phyloP scores from a whole-genome alignment of 495 filamentous ascomycete genomes.

The Wilcoxina mikolae region DNA sequence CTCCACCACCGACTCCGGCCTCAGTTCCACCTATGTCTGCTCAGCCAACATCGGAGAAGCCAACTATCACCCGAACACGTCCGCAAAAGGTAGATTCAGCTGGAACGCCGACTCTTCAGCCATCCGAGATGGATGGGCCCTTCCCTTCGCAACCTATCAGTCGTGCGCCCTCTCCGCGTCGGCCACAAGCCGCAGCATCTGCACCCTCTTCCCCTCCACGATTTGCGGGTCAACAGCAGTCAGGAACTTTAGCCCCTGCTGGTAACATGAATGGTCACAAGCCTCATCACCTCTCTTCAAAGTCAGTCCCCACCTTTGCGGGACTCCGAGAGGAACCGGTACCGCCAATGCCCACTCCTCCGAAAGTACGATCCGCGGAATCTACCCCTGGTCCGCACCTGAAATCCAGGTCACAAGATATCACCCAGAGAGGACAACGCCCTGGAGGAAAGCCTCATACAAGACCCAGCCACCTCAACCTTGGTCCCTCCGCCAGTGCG shows the following conservation, averaged over 20 bases:
- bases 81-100: constrained; percentile 20
- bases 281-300: constrained; percentile 25
- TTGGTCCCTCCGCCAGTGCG: not conserved
- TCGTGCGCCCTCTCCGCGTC: constrained; percentile 11
- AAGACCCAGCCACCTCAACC: constrained; percentile 22
- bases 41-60: not conserved
- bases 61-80: constrained; percentile 10
- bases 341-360: not conserved
- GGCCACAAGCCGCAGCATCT: constrained; percentile 17
- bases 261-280: constrained; percentile 16
- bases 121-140: constrained; percentile 8
- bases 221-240: not conserved
- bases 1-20: constrained; percentile 18
- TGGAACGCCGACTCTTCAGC: constrained; percentile 15
- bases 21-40: not conserved
- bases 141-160: not conserved
- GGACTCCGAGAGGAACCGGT: constrained; percentile 14
- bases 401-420: constrained; percentile 25
- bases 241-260: not conserved
- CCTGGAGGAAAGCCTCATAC: constrained; percentile 5
- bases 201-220: constrained; percentile 25
- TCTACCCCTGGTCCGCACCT: constrained; percentile 11
- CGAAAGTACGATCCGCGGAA: constrained; percentile 5
- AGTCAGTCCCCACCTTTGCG: constrained; percentile 26
- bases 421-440: constrained; percentile 7